phyloP scores from a whole-genome alignment of 352 stramenopile genomes.

The Sclerospora graminicola region DNA sequence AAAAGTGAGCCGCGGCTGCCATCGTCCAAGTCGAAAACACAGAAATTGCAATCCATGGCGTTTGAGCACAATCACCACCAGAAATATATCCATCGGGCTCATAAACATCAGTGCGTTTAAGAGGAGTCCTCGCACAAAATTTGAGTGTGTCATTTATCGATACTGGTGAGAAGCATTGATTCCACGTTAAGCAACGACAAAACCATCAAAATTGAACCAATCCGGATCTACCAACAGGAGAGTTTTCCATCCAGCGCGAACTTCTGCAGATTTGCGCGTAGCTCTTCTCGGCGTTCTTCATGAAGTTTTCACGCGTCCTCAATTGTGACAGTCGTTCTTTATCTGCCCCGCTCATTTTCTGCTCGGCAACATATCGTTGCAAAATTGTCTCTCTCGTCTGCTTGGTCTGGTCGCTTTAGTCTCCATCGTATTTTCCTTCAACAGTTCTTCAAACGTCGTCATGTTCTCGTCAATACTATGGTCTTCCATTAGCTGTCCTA shows the following conservation, averaged over 20 bases:
- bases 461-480: constrained; percentile 55
- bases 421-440: constrained; percentile 69
- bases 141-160: constrained; percentile 75
- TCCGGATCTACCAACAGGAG: constrained; percentile 54
- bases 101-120: constrained; percentile 50
- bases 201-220: constrained; percentile 49
- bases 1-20: constrained; percentile 61
- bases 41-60: constrained; percentile 67
- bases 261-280: constrained; percentile 50
- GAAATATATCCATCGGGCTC: constrained; percentile 63
- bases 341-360: constrained; percentile 60
- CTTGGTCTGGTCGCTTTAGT: constrained; percentile 40
- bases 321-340: constrained; percentile 67
- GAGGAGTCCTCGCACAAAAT: constrained; percentile 55
- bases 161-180: constrained; percentile 66
- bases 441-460: constrained; percentile 59
- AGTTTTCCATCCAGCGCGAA: constrained; percentile 35
- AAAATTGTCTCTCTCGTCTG: constrained; percentile 68
- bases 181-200: constrained; percentile 55
- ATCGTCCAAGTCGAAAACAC: too few relatives aligned
- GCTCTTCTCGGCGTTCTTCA: constrained; percentile 47
- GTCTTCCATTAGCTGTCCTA: constrained; percentile 72
- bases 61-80: constrained; percentile 63
- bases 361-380: constrained; percentile 44
- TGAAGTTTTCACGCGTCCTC: constrained; percentile 58